Evolutionary conservation across 176 grass and related monocot genomes (phyloP).

Genomic region (Luzula sylvatica): DNA sequence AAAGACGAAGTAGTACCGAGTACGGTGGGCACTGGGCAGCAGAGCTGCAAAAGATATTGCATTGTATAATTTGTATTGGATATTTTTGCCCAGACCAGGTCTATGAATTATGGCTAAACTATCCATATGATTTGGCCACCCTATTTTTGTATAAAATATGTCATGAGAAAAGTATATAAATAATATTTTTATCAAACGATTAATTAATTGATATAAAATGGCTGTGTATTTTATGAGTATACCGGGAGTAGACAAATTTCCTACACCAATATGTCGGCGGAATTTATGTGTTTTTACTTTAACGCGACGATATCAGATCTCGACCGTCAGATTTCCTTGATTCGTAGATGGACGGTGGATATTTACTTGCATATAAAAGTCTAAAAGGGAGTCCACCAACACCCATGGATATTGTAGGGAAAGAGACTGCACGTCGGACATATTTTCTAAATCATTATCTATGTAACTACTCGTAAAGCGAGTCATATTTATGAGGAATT

Average conservation of each 20-base stretch:
- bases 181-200: too few species aligned
- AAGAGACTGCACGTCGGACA: conserved; percentile 19
- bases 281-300: not conserved
- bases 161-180: too few species aligned
- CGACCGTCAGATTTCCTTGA: not conserved
- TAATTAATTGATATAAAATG: not conserved
- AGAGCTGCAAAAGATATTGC: too few species aligned
- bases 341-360: not conserved
- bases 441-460: not conserved
- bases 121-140: too few species aligned
- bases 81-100: conserved; percentile 1
- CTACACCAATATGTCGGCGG: conserved; percentile 5
- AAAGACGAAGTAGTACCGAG: too few species aligned
- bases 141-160: too few species aligned
- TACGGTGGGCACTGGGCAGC: too few species aligned
- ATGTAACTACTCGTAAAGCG: not conserved
- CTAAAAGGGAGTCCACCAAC: not conserved
- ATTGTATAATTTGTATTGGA: too few species aligned
- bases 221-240: not conserved
- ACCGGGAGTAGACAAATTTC: too few species aligned
- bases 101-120: too few species aligned
- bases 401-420: conserved; percentile 29
- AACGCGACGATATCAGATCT: not conserved
- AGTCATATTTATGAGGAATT: not conserved
- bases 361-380: not conserved